Evolutionary conservation across 2,329 filamentous ascomycete species (phyloP).

Genomic region (Amauroascus verrucosus): DNA sequence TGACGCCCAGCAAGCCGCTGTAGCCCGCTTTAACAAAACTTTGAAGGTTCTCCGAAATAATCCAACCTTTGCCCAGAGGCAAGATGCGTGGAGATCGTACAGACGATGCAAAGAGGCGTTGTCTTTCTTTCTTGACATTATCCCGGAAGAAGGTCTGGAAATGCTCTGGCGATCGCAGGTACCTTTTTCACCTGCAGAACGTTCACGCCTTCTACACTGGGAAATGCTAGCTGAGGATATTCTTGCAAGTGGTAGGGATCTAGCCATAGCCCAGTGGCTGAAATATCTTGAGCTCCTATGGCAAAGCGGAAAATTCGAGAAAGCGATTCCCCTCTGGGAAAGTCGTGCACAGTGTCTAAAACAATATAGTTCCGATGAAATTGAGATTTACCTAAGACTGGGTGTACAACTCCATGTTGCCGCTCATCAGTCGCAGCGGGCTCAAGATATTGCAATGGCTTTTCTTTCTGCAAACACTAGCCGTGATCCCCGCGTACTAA

Average conservation of each 20-base stretch:
- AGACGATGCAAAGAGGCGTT: constrained; percentile 40
- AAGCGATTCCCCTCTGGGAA: constrained; percentile 56
- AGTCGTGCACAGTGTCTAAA: constrained; percentile 47
- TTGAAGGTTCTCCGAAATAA: constrained; percentile 26
- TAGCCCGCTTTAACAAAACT: constrained; percentile 33
- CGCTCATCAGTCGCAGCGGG: constrained; percentile 38
- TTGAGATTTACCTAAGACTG: constrained; percentile 37
- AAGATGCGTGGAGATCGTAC: constrained; percentile 43
- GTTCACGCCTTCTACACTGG: constrained; percentile 42
- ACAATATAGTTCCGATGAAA: constrained; percentile 27
- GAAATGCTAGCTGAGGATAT: constrained; percentile 57
- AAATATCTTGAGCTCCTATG: constrained; percentile 60
- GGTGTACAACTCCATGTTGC: constrained; percentile 44
- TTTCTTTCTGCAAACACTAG: constrained; percentile 28
- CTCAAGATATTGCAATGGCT: constrained; percentile 40
- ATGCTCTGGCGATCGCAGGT: constrained; percentile 53
- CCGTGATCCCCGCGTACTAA: constrained; percentile 32
- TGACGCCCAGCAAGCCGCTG: constrained; percentile 30
- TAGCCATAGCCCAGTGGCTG: constrained; percentile 51
- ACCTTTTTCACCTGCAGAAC: constrained; percentile 37
- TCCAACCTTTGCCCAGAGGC: constrained; percentile 23
- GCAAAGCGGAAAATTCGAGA: constrained; percentile 48
- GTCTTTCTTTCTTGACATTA: constrained; percentile 40
- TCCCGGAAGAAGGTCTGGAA: constrained; percentile 55
- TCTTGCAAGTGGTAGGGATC: constrained; percentile 45